A percentile compares a stretch with the other conserved stretches of the same genome.
Evolutionary conservation across 2,329 filamentous ascomycete genomes (phyloP).

Genomic region (Monosporascus sp.): DNA sequence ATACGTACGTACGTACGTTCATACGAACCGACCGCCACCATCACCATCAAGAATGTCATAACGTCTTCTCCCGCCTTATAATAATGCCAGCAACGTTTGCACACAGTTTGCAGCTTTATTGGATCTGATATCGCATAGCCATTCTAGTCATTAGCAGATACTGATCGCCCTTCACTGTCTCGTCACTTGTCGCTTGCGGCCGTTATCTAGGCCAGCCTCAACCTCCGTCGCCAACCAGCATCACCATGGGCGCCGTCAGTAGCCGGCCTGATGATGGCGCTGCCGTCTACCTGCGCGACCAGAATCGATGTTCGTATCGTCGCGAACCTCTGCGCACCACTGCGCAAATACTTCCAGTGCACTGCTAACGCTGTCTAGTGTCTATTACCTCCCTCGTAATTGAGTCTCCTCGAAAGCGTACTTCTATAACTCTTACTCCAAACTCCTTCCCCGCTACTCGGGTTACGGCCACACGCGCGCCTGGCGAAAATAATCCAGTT

Average conservation of each 20-base stretch:
- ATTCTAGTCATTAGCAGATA: neutral
- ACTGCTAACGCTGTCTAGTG: constrained; percentile 50
- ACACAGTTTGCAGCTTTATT: neutral
- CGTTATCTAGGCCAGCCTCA: constrained; percentile 21
- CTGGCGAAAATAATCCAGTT: constrained; percentile 68
- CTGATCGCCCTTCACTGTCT: neutral
- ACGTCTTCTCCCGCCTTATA: neutral
- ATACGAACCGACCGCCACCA: neutral
- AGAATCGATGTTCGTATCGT: constrained; percentile 71
- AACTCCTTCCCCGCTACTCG: constrained; percentile 83
- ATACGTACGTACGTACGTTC: neutral
- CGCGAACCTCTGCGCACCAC: constrained; percentile 8
- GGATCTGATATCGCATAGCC: neutral
- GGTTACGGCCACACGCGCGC: constrained; percentile 66
- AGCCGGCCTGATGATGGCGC: constrained; percentile 83
- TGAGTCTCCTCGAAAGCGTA: constrained; percentile 72
- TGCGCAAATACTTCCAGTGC: neutral
- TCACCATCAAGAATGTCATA: neutral
- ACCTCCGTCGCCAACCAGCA: constrained; percentile 16
- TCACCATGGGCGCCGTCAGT: constrained; percentile 84
- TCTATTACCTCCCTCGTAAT: constrained; percentile 79
- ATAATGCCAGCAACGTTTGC: neutral
- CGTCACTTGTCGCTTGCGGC: constrained; percentile 13
- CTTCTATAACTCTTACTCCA: constrained; percentile 70
- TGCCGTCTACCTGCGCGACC: constrained; percentile 80